These are phyloP conservation scores for Vitis cinerea DNA, from an alignment of 164 flowering plant genomes.

Conservation along the genomic window DNA sequence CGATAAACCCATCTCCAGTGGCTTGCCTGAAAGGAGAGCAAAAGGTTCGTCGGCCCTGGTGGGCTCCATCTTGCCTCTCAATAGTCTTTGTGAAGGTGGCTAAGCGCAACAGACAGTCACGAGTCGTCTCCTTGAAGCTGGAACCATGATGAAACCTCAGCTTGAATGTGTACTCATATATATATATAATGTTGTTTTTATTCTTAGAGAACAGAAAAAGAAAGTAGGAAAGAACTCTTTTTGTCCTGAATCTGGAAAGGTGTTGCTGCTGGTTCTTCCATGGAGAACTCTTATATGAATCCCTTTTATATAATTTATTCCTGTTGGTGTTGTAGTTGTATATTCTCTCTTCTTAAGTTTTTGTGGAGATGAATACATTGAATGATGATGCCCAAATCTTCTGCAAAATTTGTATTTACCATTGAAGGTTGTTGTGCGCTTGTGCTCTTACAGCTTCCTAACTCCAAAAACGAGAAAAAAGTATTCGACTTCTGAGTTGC, in stretches of 20 bases:
- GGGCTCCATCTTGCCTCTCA: constrained; percentile 97
- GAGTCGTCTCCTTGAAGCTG: constrained; percentile 92
- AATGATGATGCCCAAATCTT: not conserved
- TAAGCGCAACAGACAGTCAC: constrained; percentile 85
- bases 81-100: constrained; percentile 69
- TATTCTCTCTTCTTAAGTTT: not conserved
- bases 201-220: constrained; percentile 12
- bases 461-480: too few relatives aligned
- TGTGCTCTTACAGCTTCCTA: not conserved
- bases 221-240: constrained; percentile 11
- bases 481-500: too few relatives aligned
- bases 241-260: constrained; percentile 11
- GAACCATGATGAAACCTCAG: constrained; percentile 55
- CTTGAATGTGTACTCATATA: constrained; percentile 6
- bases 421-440: not conserved
- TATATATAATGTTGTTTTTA: constrained; percentile 14
- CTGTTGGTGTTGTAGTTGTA: constrained; percentile 14
- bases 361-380: constrained; percentile 5
- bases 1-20: constrained; percentile 43
- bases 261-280: constrained; percentile 21
- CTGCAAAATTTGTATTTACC: not conserved
- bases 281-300: constrained; percentile 15
- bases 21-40: constrained; percentile 98
- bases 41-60: constrained; percentile 94
- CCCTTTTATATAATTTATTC: constrained; percentile 8